A percentile compares a stretch with the other conserved stretches of the same genome.
Evolutionary conservation across 2,329 filamentous ascomycete species (phyloP).

Genomic region (Boeremia exigua): DNA sequence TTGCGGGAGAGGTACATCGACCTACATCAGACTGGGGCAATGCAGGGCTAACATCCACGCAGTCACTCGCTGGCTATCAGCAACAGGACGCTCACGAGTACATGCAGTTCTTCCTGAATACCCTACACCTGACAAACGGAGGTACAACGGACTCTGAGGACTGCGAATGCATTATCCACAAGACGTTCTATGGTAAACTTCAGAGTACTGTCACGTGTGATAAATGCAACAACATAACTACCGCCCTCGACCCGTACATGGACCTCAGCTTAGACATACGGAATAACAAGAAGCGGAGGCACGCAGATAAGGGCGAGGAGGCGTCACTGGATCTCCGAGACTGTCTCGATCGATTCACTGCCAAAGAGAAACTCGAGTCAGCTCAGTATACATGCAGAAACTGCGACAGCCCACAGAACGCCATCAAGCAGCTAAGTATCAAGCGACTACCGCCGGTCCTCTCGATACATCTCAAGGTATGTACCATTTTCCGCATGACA

Average conservation of each 20-base stretch:
- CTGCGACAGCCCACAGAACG: slow-evolving; percentile 77
- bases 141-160: slow-evolving; percentile 54
- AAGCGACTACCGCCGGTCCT: slow-evolving; percentile 86
- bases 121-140: slow-evolving; percentile 80
- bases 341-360: slow-evolving; percentile 88
- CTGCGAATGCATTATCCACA: slow-evolving; percentile 91
- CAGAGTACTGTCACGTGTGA: slow-evolving; percentile 91
- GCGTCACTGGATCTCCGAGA: slow-evolving; percentile 52
- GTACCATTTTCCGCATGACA: neutral
- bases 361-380: slow-evolving; percentile 72
- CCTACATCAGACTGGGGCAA: neutral
- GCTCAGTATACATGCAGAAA: slow-evolving; percentile 87
- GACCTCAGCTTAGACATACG: slow-evolving; percentile 91
- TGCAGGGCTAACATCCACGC: neutral
- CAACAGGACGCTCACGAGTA: slow-evolving; percentile 98
- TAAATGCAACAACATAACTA: slow-evolving; percentile 81
- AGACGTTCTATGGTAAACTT: slow-evolving; percentile 91
- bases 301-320: slow-evolving; percentile 40
- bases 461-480: slow-evolving; percentile 89
- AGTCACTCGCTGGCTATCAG: slow-evolving; percentile 76
- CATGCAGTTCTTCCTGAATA: slow-evolving; percentile 92
- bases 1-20: slow-evolving; percentile 69
- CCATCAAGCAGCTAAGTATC: slow-evolving; percentile 82
- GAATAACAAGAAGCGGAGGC: slow-evolving; percentile 69
- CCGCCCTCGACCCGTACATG: slow-evolving; percentile 85